A percentile compares a stretch with the other conserved stretches of the same genome.
phyloP scores from a whole-genome alignment of 177 flowering plant species.

The Vitis hybrid region DNA sequence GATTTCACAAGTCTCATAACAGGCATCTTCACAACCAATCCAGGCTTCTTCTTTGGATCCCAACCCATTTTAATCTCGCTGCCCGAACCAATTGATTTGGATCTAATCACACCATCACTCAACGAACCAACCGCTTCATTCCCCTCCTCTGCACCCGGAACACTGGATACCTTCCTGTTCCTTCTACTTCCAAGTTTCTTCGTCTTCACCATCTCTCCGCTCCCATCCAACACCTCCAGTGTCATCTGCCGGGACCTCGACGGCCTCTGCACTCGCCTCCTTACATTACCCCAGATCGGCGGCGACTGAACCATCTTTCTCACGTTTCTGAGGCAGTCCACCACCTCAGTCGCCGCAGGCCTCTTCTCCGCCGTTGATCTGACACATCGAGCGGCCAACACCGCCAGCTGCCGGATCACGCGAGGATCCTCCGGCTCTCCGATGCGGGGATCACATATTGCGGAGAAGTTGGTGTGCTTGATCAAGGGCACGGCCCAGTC shows the following conservation, averaged over 20 bases:
- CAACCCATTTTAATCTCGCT: constrained; percentile 25
- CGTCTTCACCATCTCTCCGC: constrained; percentile 27
- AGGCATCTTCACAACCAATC: constrained; percentile 32
- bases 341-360: constrained; percentile 63
- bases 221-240: constrained; percentile 24
- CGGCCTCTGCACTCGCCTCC: constrained; percentile 37
- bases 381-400: constrained; percentile 60
- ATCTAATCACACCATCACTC: constrained; percentile 28
- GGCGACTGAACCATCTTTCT: constrained; percentile 20
- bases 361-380: constrained; percentile 47
- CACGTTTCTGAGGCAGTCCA: constrained; percentile 27
- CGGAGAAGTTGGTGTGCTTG: constrained; percentile 28
- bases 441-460: constrained; percentile 42
- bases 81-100: constrained; percentile 53
- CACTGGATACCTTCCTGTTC: constrained; percentile 50
- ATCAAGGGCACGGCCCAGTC: constrained; percentile 79
- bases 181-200: constrained; percentile 27
- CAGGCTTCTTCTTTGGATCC: constrained; percentile 22
- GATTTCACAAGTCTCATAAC: constrained; percentile 49
- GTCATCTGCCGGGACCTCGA: constrained; percentile 6
- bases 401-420: constrained; percentile 36
- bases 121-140: constrained; percentile 1
- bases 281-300: constrained; percentile 30
- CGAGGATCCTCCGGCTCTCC: constrained; percentile 28
- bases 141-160: constrained; percentile 21